Percentiles rank a stretch among this genome's conserved stretches.
Conservation (phyloP, 2,329 filamentous ascomycete genomes). For the Chaetomium sp. region DNA sequence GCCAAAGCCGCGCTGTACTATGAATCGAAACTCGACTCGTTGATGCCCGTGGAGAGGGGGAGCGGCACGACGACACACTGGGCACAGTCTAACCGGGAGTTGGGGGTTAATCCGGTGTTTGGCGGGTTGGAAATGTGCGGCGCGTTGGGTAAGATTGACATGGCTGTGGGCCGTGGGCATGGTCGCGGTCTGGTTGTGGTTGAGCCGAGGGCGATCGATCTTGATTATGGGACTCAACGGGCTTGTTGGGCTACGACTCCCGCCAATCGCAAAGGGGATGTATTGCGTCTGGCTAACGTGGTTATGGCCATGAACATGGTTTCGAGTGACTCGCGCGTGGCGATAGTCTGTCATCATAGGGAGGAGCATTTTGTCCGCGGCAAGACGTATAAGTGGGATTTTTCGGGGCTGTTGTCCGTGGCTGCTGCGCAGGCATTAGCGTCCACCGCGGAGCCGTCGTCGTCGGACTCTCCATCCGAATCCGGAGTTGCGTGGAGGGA, state of each 20-base stretch:
- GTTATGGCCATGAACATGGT: slow-evolving; percentile 29
- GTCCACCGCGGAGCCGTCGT: no score
- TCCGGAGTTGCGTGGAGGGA: no score
- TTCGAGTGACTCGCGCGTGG: background rate
- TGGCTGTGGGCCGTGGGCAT: slow-evolving; percentile 6
- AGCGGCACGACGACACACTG: slow-evolving; percentile 33
- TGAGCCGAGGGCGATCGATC: no score
- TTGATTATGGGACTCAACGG: no score
- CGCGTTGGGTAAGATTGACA: slow-evolving; percentile 26
- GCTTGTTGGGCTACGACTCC: no score
- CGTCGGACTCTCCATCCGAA: no score
- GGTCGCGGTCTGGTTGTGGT: no score
- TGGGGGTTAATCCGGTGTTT: slow-evolving; percentile 22
- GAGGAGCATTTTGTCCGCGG: slow-evolving; percentile 29
- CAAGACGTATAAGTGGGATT: slow-evolving; percentile 37
- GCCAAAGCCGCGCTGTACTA: slow-evolving; percentile 31
- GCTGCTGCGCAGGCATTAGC: no score
- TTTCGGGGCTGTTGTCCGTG: slow-evolving; percentile 26
- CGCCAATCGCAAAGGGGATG: no score
- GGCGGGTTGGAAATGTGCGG: slow-evolving; percentile 15
- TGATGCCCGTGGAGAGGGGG: slow-evolving; percentile 25
- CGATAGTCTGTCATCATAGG: background rate
- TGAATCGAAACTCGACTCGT: slow-evolving; percentile 30
- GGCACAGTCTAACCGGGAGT: slow-evolving; percentile 31
- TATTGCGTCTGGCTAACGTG: no score